Conservation (phyloP, 331 rosid genomes). For the Quercus phellos region DNA sequence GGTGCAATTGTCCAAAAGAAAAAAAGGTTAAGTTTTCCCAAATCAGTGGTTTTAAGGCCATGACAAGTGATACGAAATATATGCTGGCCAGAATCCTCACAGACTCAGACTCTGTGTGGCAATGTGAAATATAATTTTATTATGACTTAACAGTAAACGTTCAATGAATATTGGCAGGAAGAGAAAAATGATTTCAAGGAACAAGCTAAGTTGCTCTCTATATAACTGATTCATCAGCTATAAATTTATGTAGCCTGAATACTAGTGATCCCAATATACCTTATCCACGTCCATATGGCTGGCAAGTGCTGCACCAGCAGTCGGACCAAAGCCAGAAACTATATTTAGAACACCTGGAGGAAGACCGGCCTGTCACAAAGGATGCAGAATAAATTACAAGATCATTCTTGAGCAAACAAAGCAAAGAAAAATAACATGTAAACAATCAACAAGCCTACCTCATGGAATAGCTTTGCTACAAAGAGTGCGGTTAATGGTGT, state of each 20-base stretch:
- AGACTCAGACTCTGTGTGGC: neutral
- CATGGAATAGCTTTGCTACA: conserved; percentile 59
- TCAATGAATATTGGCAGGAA: neutral
- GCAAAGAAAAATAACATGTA: neutral
- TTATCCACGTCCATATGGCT: conserved; percentile 87
- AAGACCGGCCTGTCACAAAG: conserved; percentile 67
- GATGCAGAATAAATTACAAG: neutral
- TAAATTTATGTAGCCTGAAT: neutral
- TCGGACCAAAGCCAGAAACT: conserved; percentile 72
- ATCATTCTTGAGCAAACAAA: neutral
- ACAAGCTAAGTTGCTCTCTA: neutral
- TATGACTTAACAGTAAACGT: neutral
- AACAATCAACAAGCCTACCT: conserved; percentile 34
- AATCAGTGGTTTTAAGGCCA: neutral
- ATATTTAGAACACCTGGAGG: conserved; percentile 81
- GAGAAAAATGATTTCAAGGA: neutral
- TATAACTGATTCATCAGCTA: neutral
- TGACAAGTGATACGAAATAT: neutral
- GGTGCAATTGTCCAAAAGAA: neutral
- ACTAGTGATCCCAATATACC: conserved; percentile 30
- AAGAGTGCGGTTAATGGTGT: conserved; percentile 79
- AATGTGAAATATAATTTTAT: neutral
- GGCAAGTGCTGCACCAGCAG: conserved; percentile 81
- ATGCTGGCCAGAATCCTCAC: neutral
- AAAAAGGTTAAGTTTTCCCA: neutral